Percentiles rank a stretch among this genome's conserved stretches.
These are phyloP conservation scores for Neofusicoccum sp. DNA, from an alignment of 2,329 filamentous ascomycete species.

Conservation along the genomic window DNA sequence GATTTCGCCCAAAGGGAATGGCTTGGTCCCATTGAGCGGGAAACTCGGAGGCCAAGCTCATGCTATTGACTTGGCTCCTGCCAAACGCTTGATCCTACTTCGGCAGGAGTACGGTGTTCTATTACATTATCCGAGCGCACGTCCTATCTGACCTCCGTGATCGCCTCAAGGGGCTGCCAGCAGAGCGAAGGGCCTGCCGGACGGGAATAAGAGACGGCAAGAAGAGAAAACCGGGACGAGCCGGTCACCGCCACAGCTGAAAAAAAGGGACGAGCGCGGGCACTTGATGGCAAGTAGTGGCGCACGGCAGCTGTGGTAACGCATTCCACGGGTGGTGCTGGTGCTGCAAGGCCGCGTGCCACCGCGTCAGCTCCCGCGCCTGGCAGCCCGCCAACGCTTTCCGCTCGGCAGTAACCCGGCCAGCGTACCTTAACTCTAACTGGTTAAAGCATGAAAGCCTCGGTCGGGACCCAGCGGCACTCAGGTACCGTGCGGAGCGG, in stretches of 20 bases:
- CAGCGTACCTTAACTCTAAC: background rate
- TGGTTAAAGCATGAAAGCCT: slow-evolving; percentile 13
- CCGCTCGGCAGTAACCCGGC: slow-evolving; percentile 15
- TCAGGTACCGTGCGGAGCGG: background rate
- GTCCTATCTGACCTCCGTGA: background rate
- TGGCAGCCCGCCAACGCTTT: slow-evolving; percentile 3
- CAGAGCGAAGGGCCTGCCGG: background rate
- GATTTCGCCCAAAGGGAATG: too few relatives aligned
- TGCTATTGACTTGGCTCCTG: slow-evolving; percentile 1
- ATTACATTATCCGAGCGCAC: slow-evolving; percentile 1
- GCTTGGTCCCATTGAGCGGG: background rate
- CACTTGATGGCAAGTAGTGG: background rate
- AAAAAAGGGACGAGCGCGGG: too few relatives aligned
- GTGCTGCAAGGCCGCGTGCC: background rate
- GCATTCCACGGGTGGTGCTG: background rate
- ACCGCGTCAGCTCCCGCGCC: slow-evolving; percentile 11
- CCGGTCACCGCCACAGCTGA: too few relatives aligned
- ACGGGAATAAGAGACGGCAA: background rate
- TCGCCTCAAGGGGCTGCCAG: background rate
- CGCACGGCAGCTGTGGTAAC: background rate
- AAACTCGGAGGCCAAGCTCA: slow-evolving; percentile 2
- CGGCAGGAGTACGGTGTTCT: background rate
- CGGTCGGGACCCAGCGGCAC: background rate
- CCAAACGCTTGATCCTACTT: background rate
- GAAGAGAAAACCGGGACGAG: too few relatives aligned